Evolutionary conservation across 768 basidiomycete genomes (phyloP).

Genomic region (Leccinum rimulosum): DNA sequence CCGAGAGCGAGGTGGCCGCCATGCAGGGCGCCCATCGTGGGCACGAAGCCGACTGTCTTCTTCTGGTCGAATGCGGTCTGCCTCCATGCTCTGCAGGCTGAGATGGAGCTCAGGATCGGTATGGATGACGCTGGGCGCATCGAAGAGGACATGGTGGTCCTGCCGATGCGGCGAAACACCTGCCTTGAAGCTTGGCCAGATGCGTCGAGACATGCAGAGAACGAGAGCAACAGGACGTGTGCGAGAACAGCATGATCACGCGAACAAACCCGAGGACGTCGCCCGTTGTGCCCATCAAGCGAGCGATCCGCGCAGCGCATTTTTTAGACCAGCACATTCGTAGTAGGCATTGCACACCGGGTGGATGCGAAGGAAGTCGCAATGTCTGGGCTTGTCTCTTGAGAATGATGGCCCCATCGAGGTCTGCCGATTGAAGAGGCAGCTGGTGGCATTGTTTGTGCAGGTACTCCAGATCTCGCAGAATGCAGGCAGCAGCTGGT

Average conservation of each 20-base stretch:
- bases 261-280: too few species aligned
- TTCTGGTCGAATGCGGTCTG: slow-evolving; percentile 51
- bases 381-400: too few species aligned
- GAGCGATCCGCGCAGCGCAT: too few species aligned
- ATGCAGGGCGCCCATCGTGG: slow-evolving; percentile 98
- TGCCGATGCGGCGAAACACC: background rate
- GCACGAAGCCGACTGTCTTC: slow-evolving; percentile 86
- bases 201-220: slow-evolving; percentile 10
- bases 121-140: slow-evolving; percentile 34
- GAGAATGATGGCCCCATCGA: too few species aligned
- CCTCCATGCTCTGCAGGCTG: slow-evolving; percentile 73
- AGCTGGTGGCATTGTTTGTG: too few species aligned
- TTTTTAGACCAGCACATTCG: too few species aligned
- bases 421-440: too few species aligned
- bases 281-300: too few species aligned
- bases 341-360: too few species aligned
- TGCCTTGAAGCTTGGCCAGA: slow-evolving; percentile 3
- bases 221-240: background rate
- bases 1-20: slow-evolving; percentile 90
- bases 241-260: slow-evolving; percentile 3
- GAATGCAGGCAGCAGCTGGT: too few species aligned
- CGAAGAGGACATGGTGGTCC: slow-evolving; percentile 18
- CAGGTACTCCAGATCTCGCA: too few species aligned
- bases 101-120: slow-evolving; percentile 56
- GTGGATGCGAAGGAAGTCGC: too few species aligned